Percentiles rank a stretch among this genome's conserved stretches.
Evolutionary conservation across 371 early-diverging fungal genomes (phyloP).

Genomic region (Mucor saturninus): DNA sequence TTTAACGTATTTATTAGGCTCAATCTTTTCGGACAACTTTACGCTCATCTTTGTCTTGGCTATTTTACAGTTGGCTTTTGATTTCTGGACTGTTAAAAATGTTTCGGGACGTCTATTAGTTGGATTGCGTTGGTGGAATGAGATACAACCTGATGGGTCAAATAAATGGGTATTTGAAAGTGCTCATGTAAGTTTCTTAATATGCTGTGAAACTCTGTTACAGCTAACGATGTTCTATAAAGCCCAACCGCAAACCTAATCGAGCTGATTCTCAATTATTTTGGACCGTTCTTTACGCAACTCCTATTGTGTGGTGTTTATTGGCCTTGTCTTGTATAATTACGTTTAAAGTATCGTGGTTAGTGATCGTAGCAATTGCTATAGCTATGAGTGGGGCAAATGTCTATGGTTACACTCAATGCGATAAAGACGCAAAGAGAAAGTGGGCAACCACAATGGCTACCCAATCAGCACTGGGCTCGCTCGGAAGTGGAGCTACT

Average conservation of each 20-base stretch:
- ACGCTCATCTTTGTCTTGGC: constrained; percentile 89
- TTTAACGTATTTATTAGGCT: constrained; percentile 80
- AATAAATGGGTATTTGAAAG: constrained; percentile 95
- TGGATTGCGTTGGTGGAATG: constrained; percentile 97
- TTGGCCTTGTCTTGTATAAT: constrained; percentile 79
- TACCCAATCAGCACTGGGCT: constrained; percentile 41
- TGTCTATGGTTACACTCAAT: constrained; percentile 87
- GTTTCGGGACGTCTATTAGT: constrained; percentile 93
- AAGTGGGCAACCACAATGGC: constrained; percentile 57
- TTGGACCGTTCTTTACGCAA: constrained; percentile 87
- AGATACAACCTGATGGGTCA: constrained; percentile 89
- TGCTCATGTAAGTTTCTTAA: constrained; percentile 66
- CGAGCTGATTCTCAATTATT: constrained; percentile 86
- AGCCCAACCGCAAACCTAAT: constrained; percentile 75
- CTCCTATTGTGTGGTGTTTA: constrained; percentile 83
- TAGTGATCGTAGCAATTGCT: constrained; percentile 86
- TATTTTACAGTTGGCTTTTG: constrained; percentile 87
- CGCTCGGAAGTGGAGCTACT: constrained; percentile 35
- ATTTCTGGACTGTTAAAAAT: constrained; percentile 98
- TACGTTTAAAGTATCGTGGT: constrained; percentile 74
- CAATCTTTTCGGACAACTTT: constrained; percentile 76
- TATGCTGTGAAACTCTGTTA: not conserved
- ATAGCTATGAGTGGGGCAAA: constrained; percentile 84
- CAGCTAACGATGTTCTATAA: not conserved
- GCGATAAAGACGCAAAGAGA: constrained; percentile 86